Percentiles rank a stretch among this genome's conserved stretches.
Conservation (phyloP, 257 asterid species). For the Marsdenia floribunda region DNA sequence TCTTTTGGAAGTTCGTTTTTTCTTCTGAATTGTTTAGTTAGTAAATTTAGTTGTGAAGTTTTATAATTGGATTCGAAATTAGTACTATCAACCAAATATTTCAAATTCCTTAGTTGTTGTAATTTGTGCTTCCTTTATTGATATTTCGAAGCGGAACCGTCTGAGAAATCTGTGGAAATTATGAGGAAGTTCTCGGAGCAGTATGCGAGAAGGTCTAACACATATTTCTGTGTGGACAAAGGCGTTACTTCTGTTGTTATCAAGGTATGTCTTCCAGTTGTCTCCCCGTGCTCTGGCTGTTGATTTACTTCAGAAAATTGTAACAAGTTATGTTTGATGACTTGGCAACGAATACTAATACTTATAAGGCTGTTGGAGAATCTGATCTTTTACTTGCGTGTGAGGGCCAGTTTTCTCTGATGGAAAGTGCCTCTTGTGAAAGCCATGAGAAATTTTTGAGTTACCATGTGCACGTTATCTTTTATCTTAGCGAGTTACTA, state of each 20-base stretch:
- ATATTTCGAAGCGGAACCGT: slow-evolving; percentile 59
- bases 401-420: neutral
- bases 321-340: neutral
- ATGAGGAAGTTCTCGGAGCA: slow-evolving; percentile 99
- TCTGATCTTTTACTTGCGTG: neutral
- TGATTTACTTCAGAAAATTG: neutral
- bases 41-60: neutral
- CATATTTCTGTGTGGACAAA: slow-evolving; percentile 89
- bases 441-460: neutral
- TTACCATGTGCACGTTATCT: neutral
- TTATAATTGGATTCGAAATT: neutral
- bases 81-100: neutral
- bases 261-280: slow-evolving; percentile 42
- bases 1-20: neutral
- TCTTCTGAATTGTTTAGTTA: neutral
- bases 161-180: slow-evolving; percentile 85
- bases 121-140: neutral
- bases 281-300: neutral
- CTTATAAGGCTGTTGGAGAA: neutral
- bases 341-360: neutral
- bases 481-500: neutral
- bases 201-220: slow-evolving; percentile 83
- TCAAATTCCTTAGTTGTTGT: neutral
- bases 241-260: slow-evolving; percentile 87
- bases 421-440: neutral